Evolutionary conservation across 2,329 filamentous ascomycete species (phyloP), one percentile per base, ranked within the genome.

Genomic region (Pestalotiopsis sp.): DNA sequence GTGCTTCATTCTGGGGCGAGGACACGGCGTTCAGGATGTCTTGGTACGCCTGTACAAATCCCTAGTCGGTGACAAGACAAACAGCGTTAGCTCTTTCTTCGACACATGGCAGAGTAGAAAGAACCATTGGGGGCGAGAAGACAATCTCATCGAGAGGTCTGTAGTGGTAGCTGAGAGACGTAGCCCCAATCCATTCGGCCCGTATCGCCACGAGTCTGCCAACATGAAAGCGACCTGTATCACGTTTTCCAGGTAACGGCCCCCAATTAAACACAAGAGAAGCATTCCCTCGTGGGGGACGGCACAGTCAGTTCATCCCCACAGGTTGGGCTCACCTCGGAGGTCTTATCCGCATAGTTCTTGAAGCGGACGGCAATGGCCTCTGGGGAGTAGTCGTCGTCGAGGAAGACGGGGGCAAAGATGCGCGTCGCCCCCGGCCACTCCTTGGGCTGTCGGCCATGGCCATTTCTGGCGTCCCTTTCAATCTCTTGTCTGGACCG

Each of bases 41-140:
- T 27, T 79, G 79, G 78, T 93, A 93, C 1, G 90, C 91, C 67
- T 83, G 79, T 3, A 89, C 84, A 73, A 93, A 92, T 11, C 91
- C 90, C 77, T 85, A 71, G 66, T 63, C 69, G 70, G 65, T 58
- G 11, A 52, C 5, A 52, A 52, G 11, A 52, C 5, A 52, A 52
- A 52, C 6, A n/a, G 14, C 20, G 52, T 66, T 52, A 60, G 62
- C 66, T 67, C 66, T 64, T 62, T 36, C 31, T 36, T 36, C 31
- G 31, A 9, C 45, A 61, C 57, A 58, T 23, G 57, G 31, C 36
- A 45, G 20, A 45, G 27, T 64, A 52, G 45, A 52, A 52, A 20
- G 11, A 52, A 9, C n/a, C 7, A 36, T 9, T 36, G 45, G 45
- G 45, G 45, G 45, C 45, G 17, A 52, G 20, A 52, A 9, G 14